Evolutionary conservation across 306 rosid genomes (phyloP).

Genomic region (Citrullus amarus): DNA sequence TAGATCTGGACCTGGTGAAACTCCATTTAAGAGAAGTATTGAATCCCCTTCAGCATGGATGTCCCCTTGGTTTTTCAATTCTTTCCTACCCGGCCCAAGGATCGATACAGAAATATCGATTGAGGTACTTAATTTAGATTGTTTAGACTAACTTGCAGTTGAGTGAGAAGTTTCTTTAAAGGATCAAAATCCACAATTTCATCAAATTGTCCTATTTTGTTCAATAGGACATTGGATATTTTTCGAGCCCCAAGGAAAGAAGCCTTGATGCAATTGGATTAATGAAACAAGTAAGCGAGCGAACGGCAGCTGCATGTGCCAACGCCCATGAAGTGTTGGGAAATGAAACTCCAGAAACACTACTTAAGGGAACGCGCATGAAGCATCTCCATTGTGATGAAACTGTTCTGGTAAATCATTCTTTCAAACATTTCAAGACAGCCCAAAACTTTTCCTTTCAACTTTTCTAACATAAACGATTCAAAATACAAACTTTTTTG

Average conservation of each 20-base stretch:
- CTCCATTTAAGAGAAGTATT: conserved; percentile 81
- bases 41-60: conserved; percentile 98
- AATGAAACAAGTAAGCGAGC: conserved; percentile 83
- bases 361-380: conserved; percentile 18
- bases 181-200: background rate
- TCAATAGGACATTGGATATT: conserved; percentile 67
- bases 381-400: conserved; percentile 17
- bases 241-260: conserved; percentile 70
- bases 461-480: no score
- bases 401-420: conserved; percentile 29
- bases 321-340: conserved; percentile 63
- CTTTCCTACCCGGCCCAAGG: conserved; percentile 70
- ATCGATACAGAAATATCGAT: conserved; percentile 73
- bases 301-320: conserved; percentile 78
- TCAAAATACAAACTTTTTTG: no score
- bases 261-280: conserved; percentile 82
- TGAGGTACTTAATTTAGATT: conserved; percentile 35
- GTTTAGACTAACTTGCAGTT: background rate
- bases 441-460: no score
- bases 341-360: conserved; percentile 50
- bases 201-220: background rate
- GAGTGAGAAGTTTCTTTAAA: background rate
- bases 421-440: no score
- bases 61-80: conserved; percentile 87
- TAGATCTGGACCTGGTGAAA: conserved; percentile 67